Base-by-base conservation (phyloP, 2,329 filamentous ascomycete species). In the Diaporthe humulicola region DNA sequence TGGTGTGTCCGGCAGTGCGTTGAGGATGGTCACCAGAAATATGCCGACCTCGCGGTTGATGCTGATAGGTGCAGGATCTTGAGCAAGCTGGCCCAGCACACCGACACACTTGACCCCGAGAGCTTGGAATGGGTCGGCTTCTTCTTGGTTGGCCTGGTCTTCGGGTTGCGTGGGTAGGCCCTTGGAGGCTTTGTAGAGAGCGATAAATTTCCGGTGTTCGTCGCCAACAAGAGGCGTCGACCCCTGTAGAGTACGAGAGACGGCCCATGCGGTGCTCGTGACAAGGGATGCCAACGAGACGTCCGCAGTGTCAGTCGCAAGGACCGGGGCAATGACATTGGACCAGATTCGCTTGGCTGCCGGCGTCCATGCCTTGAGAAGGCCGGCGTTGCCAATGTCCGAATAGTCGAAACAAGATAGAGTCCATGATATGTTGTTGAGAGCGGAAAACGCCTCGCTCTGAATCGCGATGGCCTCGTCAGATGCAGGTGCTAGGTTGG, bases 401-500 rank as follows among this genome's bases (percentile, higher is more conserved):
- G 87, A 84, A 78, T 91, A 91, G 81, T 92, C 90, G 77, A 92
- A 84, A 78, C 88, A 88, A 12, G 90, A 91, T 54, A 92, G 85
- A 15, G 91, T 92, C 91, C 92, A 93, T 71, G 91, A 86, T 71
- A 93, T 89, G 82, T 93, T 93, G 85, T 90, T 93, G 74, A 94
- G 86, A 22, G 90, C 88, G 2, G 90, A 88, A 33, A 93, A 83
- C 25, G 91, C 89, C 77, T 88, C 87, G 28, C 82, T 82, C 76
- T 89, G 89, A 54, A 92, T 83, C 9, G 84, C 80, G 17, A 86
- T 80, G 22, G 83, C 79, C 40, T 87, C 85, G 28, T 87, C 85
- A 71, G 84, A 83, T 14, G 81, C 79, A 14, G 85, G 82, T 15
- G 83, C 81, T 9, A 86, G 81, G 71, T 83, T 84, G 45, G 86